A percentile compares a stretch with the other conserved stretches of the same genome.
Evolutionary conservation across 805 yeast genomes (phyloP).

Genomic region (Zygoascus flipseniorum): DNA sequence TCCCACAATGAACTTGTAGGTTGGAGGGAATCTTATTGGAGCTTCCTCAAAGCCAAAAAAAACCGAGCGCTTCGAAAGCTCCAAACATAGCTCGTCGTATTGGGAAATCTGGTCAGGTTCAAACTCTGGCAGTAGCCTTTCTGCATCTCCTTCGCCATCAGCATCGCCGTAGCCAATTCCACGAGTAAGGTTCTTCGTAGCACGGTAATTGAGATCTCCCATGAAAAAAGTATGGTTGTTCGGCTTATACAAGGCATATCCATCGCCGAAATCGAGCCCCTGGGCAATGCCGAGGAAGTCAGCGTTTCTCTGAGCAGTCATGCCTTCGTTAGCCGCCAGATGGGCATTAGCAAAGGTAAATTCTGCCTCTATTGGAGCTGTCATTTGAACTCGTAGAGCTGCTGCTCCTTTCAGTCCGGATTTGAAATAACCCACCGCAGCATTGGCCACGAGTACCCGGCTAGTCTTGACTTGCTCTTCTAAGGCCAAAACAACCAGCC

Average conservation of each 20-base stretch:
- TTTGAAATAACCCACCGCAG: conserved; percentile 41
- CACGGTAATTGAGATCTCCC: conserved; percentile 84
- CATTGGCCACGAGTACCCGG: conserved; percentile 13
- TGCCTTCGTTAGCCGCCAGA: conserved; percentile 73
- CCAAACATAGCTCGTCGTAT: conserved; percentile 44
- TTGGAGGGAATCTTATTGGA: conserved; percentile 60
- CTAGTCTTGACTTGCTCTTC: conserved; percentile 1
- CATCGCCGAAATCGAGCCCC: conserved; percentile 51
- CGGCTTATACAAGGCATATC: conserved; percentile 44
- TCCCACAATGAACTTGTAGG: conserved; percentile 58
- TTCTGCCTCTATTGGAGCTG: conserved; percentile 12
- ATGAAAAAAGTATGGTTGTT: conserved; percentile 54
- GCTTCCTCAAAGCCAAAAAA: conserved; percentile 63
- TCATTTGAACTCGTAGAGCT: conserved; percentile 44
- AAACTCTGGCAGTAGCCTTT: conserved; percentile 15
- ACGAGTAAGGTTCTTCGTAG: conserved; percentile 26
- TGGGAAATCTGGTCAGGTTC: conserved; percentile 18
- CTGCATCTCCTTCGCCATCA: conserved; percentile 9
- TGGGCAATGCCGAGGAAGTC: conserved; percentile 45
- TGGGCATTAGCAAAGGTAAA: conserved; percentile 65
- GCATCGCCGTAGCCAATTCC: conserved; percentile 12
- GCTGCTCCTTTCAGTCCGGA: conserved; percentile 72
- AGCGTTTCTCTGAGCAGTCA: conserved; percentile 41
- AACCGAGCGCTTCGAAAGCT: conserved; percentile 35
- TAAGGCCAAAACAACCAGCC: conserved; percentile 20